Evolutionary conservation across 352 stramenopile genomes (phyloP).

Genomic region (Globisporangium irregulare): DNA sequence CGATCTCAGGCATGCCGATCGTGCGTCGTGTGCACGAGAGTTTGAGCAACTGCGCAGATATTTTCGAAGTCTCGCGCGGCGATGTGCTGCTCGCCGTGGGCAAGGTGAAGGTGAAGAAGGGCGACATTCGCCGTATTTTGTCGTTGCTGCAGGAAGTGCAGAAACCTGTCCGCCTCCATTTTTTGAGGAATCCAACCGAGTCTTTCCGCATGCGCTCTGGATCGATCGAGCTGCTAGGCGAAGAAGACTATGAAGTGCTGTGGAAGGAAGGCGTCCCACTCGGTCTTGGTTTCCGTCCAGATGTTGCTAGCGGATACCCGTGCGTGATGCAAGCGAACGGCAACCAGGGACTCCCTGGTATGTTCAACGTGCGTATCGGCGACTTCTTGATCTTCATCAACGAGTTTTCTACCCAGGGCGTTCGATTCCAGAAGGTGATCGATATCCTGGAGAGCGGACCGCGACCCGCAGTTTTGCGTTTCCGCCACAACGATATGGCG

Average conservation of each 20-base stretch:
- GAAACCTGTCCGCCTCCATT: conserved; percentile 76
- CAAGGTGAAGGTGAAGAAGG: conserved; percentile 74
- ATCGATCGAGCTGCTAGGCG: conserved; percentile 68
- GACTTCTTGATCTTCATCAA: conserved; percentile 86
- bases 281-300: conserved; percentile 75
- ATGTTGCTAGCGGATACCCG: conserved; percentile 70
- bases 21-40: conserved; percentile 85
- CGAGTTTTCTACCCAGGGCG: conserved; percentile 76
- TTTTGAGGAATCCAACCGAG: conserved; percentile 69
- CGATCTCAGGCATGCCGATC: conserved; percentile 76
- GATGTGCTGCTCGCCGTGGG: conserved; percentile 78
- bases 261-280: conserved; percentile 85
- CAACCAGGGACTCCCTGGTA: conserved; percentile 71
- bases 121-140: conserved; percentile 76
- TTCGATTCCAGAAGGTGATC: conserved; percentile 86
- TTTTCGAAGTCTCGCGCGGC: conserved; percentile 79
- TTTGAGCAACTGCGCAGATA: conserved; percentile 83
- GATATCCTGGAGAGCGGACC: conserved; percentile 82
- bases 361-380: conserved; percentile 83
- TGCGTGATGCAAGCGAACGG: conserved; percentile 77
- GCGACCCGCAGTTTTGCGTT: conserved; percentile 71
- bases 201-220: conserved; percentile 66
- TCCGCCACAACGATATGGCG: conserved; percentile 74
- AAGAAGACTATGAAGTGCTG: conserved; percentile 86
- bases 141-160: conserved; percentile 77